Conservation (phyloP, 2,329 filamentous ascomycete species). For the Byssothecium circinans region DNA sequence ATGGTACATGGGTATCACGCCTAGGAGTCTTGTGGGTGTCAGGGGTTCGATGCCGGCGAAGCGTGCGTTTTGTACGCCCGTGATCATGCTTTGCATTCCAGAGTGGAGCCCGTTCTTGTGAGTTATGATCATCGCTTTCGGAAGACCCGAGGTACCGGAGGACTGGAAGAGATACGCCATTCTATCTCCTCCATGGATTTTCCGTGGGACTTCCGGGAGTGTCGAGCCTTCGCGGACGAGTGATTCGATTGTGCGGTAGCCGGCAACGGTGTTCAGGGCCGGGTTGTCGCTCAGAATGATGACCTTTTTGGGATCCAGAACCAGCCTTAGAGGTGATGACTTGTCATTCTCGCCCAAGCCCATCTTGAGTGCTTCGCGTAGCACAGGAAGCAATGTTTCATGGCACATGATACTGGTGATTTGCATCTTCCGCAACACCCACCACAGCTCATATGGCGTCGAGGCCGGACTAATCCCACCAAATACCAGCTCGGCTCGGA, state of each 20-base stretch:
- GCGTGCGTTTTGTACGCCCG: conserved; percentile 22
- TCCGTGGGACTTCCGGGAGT: conserved; percentile 20
- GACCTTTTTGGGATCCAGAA: conserved; percentile 26
- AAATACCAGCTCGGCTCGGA: conserved; percentile 31
- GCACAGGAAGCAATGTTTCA: conserved; percentile 28
- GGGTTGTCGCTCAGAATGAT: conserved; percentile 30
- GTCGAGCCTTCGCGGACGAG: conserved; percentile 23
- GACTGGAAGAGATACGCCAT: conserved; percentile 36
- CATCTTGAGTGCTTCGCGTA: conserved; percentile 28
- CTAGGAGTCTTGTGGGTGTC: conserved; percentile 16
- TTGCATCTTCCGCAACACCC: conserved; percentile 37
- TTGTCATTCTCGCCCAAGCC: conserved; percentile 27
- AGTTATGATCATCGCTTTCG: conserved; percentile 40
- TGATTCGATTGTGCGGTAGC: conserved; percentile 27
- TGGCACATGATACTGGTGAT: conserved; percentile 32
- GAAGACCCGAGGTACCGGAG: conserved; percentile 33
- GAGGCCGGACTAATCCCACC: conserved; percentile 35
- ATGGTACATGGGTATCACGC: conserved; percentile 36
- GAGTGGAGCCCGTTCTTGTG: conserved; percentile 32
- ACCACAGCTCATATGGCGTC: conserved; percentile 37
- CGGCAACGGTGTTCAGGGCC: conserved; percentile 17
- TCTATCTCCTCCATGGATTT: conserved; percentile 25
- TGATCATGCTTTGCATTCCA: conserved; percentile 29
- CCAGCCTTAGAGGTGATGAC: conserved; percentile 18
- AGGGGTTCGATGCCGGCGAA: conserved; percentile 27